Conservation (phyloP, 2,329 filamentous ascomycete genomes). For the Aspergillus uvarum region DNA sequence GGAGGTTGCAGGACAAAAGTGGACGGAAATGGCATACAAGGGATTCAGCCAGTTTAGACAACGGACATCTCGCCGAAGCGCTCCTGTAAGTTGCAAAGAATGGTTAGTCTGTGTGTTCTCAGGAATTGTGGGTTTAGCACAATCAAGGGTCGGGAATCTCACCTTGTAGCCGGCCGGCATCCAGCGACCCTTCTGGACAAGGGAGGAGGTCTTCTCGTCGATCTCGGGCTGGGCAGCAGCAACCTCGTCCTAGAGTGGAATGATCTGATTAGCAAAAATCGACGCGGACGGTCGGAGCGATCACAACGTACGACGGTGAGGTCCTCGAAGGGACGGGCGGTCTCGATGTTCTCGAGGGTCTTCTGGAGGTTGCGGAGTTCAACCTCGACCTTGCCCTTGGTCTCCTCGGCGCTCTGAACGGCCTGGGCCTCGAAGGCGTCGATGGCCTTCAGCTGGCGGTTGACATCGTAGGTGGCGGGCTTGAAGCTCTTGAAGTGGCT, state of each 20-base stretch:
- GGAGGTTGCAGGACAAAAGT: conserved; percentile 29
- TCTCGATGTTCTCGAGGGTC: conserved; percentile 96
- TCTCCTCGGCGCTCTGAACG: conserved; percentile 93
- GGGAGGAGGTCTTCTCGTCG: conserved; percentile 90
- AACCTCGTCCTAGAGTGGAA: conserved; percentile 74
- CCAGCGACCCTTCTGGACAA: conserved; percentile 98
- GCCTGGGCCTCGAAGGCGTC: conserved; percentile 97
- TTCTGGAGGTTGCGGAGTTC: conserved; percentile 92
- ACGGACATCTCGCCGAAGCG: conserved; percentile 97
- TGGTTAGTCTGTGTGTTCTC: conserved; percentile 3
- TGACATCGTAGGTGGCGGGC: conserved; percentile 88
- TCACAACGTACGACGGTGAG: conserved; percentile 80
- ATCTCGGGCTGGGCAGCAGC: conserved; percentile 92
- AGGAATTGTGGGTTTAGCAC: background rate
- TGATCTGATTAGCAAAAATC: conserved; percentile 9
- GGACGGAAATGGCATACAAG: conserved; percentile 27
- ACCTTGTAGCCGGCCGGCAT: conserved; percentile 98
- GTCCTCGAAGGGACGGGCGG: conserved; percentile 91
- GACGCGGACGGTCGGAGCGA: background rate
- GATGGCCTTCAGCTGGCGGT: conserved; percentile 94
- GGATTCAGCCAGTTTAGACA: conserved; percentile 62
- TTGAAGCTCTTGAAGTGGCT: conserved; percentile 90
- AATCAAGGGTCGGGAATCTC: conserved; percentile 38
- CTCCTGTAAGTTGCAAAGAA: conserved; percentile 62
- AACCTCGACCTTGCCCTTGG: conserved; percentile 91